Conservation (phyloP, 441 rosid genomes). For the Viola pubescens region DNA sequence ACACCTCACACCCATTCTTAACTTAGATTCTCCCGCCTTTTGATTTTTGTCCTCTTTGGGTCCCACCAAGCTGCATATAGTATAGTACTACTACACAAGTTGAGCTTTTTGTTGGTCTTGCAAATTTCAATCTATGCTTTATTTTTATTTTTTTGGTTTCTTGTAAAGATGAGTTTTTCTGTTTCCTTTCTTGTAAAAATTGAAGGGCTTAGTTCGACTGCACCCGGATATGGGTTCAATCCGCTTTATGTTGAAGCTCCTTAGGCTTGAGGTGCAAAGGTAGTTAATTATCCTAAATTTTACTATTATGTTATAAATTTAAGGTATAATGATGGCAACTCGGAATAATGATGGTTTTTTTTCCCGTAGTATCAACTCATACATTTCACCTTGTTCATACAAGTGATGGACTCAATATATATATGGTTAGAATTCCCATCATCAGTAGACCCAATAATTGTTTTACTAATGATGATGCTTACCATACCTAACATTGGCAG, state of each 20-base stretch:
- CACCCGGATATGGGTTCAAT: neutral
- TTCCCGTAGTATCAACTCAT: too few species aligned
- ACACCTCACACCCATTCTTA: slow-evolving; percentile 11
- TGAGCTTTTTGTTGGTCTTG: neutral
- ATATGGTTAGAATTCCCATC: too few species aligned
- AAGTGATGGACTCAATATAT: too few species aligned
- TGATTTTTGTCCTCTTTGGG: neutral
- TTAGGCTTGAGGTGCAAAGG: too few species aligned
- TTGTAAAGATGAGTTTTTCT: too few species aligned
- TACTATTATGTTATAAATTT: too few species aligned
- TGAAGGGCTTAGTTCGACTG: neutral
- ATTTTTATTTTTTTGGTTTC: neutral
- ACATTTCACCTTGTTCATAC: neutral
- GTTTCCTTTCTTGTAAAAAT: neutral
- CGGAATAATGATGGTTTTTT: too few species aligned
- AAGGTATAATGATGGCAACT: too few species aligned
- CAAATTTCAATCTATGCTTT: neutral
- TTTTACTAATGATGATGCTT: neutral
- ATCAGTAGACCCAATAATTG: neutral
- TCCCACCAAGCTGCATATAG: neutral
- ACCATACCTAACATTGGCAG: neutral
- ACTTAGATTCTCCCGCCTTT: slow-evolving; percentile 20
- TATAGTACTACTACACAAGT: neutral
- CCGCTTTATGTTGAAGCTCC: neutral
- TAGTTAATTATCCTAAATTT: too few species aligned